phyloP scores from a whole-genome alignment of 306 rosid genomes.

The Glycine latifolia region DNA sequence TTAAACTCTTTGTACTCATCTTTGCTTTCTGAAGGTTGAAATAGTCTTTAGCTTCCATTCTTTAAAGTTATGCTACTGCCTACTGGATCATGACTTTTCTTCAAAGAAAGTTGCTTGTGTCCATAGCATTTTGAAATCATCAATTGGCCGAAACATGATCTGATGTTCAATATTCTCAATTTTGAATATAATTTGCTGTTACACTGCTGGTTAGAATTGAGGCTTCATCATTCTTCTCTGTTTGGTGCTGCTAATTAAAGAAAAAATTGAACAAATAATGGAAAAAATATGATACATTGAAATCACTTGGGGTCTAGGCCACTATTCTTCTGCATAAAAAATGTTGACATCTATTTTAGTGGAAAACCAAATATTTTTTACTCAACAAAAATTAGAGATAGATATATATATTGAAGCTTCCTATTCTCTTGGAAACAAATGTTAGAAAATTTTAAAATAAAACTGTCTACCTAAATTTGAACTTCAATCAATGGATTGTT shows the following conservation, averaged over 20 bases:
- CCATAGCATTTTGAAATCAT: slow-evolving; percentile 19
- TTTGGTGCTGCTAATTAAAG: slow-evolving; percentile 23
- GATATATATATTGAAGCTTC: slow-evolving; percentile 8
- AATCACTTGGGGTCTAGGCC: not conserved
- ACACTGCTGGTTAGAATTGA: not conserved
- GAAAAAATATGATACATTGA: not conserved
- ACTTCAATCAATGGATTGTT: not conserved
- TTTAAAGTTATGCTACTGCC: too few species aligned
- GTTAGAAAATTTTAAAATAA: not conserved
- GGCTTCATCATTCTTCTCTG: slow-evolving; percentile 25
- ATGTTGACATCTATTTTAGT: not conserved
- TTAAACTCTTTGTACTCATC: too few species aligned
- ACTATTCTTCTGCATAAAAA: not conserved
- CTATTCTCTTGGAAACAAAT: not conserved
- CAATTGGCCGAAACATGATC: not conserved
- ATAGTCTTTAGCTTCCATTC: too few species aligned
- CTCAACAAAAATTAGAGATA: not conserved
- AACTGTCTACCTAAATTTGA: not conserved
- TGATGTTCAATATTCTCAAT: not conserved
- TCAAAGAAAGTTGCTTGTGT: not conserved
- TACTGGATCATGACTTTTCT: too few species aligned
- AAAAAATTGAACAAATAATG: not conserved
- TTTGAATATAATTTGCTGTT: slow-evolving; percentile 2
- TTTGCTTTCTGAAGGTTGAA: too few species aligned
- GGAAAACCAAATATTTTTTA: slow-evolving; percentile 6